A percentile compares a stretch with the other conserved stretches of the same genome.
phyloP scores from a whole-genome alignment of 1,284 basidiomycete species.

The Cystobasidiaceae sp. region DNA sequence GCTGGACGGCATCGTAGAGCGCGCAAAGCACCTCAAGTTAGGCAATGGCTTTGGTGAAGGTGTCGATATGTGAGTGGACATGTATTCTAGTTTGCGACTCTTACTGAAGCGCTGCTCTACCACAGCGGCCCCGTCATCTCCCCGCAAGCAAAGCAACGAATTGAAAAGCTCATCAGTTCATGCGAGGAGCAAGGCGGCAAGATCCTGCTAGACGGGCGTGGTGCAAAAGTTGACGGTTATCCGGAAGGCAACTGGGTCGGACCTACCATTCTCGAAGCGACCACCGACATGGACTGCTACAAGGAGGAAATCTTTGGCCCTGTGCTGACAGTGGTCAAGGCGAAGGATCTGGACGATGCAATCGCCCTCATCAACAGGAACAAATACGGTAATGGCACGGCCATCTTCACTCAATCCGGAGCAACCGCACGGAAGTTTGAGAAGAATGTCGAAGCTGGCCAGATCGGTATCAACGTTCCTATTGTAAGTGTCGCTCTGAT shows the following conservation, averaged over 20 bases:
- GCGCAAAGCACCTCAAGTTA: conserved; percentile 74
- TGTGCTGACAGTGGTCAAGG: conserved; percentile 71
- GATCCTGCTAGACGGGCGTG: conserved; percentile 81
- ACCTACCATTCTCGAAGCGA: conserved; percentile 80
- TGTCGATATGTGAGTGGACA: conserved; percentile 73
- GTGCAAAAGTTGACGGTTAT: conserved; percentile 64
- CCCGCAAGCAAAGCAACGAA: conserved; percentile 72
- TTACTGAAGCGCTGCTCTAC: no score
- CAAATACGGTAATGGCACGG: conserved; percentile 76
- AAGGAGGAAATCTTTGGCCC: conserved; percentile 93
- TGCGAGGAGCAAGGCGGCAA: conserved; percentile 79
- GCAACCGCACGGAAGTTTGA: conserved; percentile 93
- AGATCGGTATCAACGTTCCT: conserved; percentile 77
- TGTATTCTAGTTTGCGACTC: no score
- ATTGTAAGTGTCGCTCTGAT: conserved; percentile 49
- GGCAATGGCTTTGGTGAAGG: conserved; percentile 84
- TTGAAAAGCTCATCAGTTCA: conserved; percentile 70
- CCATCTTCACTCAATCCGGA: conserved; percentile 95
- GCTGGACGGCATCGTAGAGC: conserved; percentile 80
- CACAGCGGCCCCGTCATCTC: conserved; percentile 88
- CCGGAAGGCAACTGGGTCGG: conserved; percentile 92
- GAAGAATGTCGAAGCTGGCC: conserved; percentile 79
- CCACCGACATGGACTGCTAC: conserved; percentile 80
- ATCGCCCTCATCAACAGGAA: conserved; percentile 84
- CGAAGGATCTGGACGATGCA: conserved; percentile 84